These are phyloP conservation scores for Euphorbia pulcherrima DNA, from an alignment of 345 rosid genomes.

Conservation along the genomic window DNA sequence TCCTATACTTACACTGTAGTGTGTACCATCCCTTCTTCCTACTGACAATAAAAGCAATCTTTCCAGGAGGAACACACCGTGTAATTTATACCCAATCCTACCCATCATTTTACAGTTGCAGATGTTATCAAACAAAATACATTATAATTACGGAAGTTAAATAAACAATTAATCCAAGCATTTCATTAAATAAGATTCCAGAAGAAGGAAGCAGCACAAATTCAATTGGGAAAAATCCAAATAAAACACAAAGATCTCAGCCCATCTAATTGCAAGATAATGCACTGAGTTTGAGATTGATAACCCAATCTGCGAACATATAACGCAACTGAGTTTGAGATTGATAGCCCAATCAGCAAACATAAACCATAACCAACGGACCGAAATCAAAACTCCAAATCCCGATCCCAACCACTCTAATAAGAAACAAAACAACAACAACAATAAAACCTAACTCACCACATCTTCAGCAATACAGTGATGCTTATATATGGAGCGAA, in stretches of 20 bases:
- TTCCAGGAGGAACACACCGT: not conserved
- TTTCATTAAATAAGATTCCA: not conserved
- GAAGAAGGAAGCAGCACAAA: not conserved
- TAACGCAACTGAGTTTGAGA: not conserved
- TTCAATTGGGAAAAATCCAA: not conserved
- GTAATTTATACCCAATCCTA: not conserved
- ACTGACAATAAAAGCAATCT: not conserved
- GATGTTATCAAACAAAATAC: not conserved
- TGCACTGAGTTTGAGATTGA: not conserved
- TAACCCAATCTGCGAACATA: not conserved
- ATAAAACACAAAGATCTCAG: not conserved
- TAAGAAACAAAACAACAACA: slow-evolving; percentile 8
- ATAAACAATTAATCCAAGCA: not conserved
- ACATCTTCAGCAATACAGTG: slow-evolving; percentile 77
- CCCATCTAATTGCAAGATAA: slow-evolving; percentile 4
- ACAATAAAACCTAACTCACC: slow-evolving; percentile 27
- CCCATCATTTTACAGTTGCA: not conserved
- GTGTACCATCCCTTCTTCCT: not conserved
- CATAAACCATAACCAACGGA: not conserved
- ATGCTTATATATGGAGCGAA: slow-evolving; percentile 57
- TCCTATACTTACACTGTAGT: not conserved
- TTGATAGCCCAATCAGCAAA: not conserved
- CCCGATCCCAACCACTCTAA: not conserved
- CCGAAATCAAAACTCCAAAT: not conserved
- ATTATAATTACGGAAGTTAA: not conserved